Evolutionary conservation across 116 monocot genomes (phyloP).

Genomic region (Iris pallida): DNA sequence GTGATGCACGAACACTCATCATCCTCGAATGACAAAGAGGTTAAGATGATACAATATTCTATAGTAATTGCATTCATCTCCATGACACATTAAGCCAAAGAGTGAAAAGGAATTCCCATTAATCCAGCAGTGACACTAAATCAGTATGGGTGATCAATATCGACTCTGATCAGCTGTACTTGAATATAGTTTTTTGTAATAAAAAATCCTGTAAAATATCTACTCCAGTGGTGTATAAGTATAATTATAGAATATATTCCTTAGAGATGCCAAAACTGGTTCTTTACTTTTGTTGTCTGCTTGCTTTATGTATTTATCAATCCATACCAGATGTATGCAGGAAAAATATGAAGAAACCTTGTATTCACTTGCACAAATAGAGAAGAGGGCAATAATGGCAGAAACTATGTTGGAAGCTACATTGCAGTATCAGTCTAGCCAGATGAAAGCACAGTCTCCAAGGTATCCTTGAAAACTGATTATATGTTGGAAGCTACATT

Average conservation of each 20-base stretch:
- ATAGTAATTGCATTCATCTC: no score
- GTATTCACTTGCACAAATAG: constrained; percentile 60
- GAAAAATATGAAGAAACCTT: constrained; percentile 93
- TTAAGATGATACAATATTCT: no score
- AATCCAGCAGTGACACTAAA: background rate
- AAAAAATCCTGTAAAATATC: background rate
- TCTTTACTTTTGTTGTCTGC: background rate
- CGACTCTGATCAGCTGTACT: background rate
- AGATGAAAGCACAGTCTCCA: constrained; percentile 67
- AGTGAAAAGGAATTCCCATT: no score
- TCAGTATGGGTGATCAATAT: background rate
- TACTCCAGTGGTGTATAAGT: no score
- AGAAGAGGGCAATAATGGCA: constrained; percentile 94
- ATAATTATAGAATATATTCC: no score
- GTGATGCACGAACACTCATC: background rate
- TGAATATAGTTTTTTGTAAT: background rate
- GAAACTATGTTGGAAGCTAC: constrained; percentile 98
- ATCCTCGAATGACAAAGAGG: no score
- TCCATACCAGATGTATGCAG: constrained; percentile 52
- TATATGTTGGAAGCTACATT: no score
- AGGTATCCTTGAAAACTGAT: constrained; percentile 32
- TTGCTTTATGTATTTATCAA: constrained; percentile 26
- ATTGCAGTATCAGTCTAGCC: constrained; percentile 84
- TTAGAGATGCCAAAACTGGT: background rate
- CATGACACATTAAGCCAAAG: no score